Evolutionary conservation across 2,329 filamentous ascomycete genomes (phyloP).

Genomic region (Lecanicillium sp.): DNA sequence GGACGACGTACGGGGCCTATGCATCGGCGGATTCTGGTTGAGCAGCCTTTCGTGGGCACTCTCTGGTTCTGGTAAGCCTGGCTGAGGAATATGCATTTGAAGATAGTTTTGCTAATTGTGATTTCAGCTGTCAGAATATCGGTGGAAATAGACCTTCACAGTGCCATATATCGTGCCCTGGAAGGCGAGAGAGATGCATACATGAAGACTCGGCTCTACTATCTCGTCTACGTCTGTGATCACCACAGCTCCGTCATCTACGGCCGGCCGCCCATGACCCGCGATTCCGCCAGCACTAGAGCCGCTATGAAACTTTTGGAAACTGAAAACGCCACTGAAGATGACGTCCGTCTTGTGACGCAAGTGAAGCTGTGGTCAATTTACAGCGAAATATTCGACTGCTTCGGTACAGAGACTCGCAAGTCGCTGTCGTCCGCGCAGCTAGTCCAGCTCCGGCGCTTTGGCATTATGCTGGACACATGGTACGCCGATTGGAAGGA

Average conservation of each 20-base stretch:
- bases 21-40: conserved; percentile 3
- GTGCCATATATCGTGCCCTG: conserved; percentile 1
- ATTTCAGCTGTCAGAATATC: conserved; percentile 1
- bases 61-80: conserved; percentile 1
- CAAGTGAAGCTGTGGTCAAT: conserved; percentile 4
- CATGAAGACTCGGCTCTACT: conserved; percentile 3
- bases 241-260: conserved; percentile 4
- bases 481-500: conserved; percentile 16
- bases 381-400: conserved; percentile 1
- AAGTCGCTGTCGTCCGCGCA: conserved; percentile 10
- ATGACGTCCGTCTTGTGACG: conserved; percentile 2
- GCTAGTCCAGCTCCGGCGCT: conserved; percentile 13
- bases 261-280: conserved; percentile 1
- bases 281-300: conserved; percentile 1
- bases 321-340: conserved; percentile 2
- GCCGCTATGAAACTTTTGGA: conserved; percentile 3
- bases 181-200: conserved; percentile 3
- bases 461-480: conserved; percentile 15
- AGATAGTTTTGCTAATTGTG: neutral
- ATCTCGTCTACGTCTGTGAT: conserved; percentile 3
- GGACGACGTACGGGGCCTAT: conserved; percentile 3
- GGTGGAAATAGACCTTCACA: conserved; percentile 1
- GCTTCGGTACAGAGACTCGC: conserved; percentile 1
- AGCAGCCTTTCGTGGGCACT: conserved; percentile 2
- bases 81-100: neutral